A percentile compares a stretch with the other conserved stretches of the same genome.
Evolutionary conservation across 768 basidiomycete genomes (phyloP).

Genomic region (Amanita polypyramis): DNA sequence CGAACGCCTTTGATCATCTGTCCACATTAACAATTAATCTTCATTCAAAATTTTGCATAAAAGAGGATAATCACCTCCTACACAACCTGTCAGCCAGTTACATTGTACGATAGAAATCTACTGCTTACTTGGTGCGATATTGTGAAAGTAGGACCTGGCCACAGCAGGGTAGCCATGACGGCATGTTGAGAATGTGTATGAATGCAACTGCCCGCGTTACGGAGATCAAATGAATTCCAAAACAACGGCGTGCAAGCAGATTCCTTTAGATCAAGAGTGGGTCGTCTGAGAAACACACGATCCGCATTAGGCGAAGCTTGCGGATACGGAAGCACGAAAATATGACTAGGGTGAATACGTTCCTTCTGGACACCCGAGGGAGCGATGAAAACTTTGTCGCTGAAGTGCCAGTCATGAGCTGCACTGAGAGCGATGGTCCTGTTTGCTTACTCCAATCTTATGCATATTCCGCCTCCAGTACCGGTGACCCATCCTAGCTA

Average conservation of each 20-base stretch:
- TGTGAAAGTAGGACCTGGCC: conserved; percentile 56
- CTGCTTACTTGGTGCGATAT: conserved; percentile 71
- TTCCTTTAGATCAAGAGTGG: conserved; percentile 63
- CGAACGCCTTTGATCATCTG: conserved; percentile 92
- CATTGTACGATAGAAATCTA: conserved; percentile 1
- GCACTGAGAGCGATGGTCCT: not conserved
- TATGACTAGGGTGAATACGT: conserved; percentile 70
- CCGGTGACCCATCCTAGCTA: conserved; percentile 88
- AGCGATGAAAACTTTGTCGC: conserved; percentile 76
- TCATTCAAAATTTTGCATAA: not conserved
- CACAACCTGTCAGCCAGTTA: conserved; percentile 5
- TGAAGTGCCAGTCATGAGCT: conserved; percentile 14
- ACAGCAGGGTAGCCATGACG: conserved; percentile 80
- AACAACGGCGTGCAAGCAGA: conserved; percentile 86
- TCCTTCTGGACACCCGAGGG: conserved; percentile 91
- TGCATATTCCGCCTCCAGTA: conserved; percentile 75
- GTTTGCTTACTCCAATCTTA: conserved; percentile 47
- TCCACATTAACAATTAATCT: conserved; percentile 1
- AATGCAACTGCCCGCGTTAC: conserved; percentile 77
- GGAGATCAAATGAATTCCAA: conserved; percentile 82
- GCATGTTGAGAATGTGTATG: conserved; percentile 89
- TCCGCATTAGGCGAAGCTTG: conserved; percentile 56
- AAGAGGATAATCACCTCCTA: conserved; percentile 30
- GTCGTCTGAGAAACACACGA: conserved; percentile 70
- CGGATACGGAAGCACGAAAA: conserved; percentile 80